Evolutionary conservation across 345 rosid genomes (phyloP), one percentile per base, ranked within the genome.

Genomic region (Linum usitatissimum): DNA sequence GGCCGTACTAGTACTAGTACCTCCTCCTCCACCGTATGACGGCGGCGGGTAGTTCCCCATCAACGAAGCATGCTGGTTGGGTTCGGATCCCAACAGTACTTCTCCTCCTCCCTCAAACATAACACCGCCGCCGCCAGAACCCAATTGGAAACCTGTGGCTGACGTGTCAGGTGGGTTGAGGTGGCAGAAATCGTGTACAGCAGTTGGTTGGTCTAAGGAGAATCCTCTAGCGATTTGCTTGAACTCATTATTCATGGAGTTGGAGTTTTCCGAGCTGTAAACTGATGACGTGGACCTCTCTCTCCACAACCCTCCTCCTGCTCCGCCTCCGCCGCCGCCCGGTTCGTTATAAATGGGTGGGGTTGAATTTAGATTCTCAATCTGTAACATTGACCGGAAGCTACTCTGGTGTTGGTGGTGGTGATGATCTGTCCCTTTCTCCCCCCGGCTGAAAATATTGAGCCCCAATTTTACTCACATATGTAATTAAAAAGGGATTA

Each of bases 351-450:
- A 72, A 73, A 62, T 73, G 81, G 59, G 68, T 66, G 77, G 7
- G 79, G 69, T 89, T 59, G 81, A 70, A 55, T 72, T 83, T 74
- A 82, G 73, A 75, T 75, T 84, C 71, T 85, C 97, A 74, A 10
- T 15, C 4, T 84, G 95, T 45, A 83, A 81, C 83, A 87, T 77
- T 64, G 84, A 76, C 3, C 97, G 84, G 60, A 83, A 87, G 66
- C 86, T 67, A 57, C 68, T 69, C 68, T 84, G 96, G 51, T 15
- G 14, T 15, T 45, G 51, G 13, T 40, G 48, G 48, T 5, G 10
- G 48, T 23, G 28, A 23, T 45, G 51, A 10, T 45, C 51, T 15
- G 14, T 45, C 21, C 77, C 73, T 79, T 93, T 93, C 38, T 86
- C 88, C 14, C 83, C 81, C 17, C 86, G 81, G 42, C 84, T 77